Evolutionary conservation across 2,329 filamentous ascomycete genomes (phyloP).

Genomic region (Talaromyces sp.): DNA sequence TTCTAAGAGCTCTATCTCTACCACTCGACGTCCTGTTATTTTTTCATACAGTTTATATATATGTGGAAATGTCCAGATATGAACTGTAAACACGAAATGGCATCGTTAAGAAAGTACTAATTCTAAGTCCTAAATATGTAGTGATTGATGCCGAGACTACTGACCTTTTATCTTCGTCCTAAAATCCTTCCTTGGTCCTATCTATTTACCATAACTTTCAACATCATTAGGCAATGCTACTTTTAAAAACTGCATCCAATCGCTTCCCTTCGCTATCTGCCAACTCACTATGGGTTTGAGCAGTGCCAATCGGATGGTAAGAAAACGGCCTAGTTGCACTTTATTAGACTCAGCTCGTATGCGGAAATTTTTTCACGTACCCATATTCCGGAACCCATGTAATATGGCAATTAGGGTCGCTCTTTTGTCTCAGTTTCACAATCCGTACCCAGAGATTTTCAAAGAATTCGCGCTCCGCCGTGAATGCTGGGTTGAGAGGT

Average conservation of each 20-base stretch:
- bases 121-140: too few relatives aligned
- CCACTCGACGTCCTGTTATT: too few relatives aligned
- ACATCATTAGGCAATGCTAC: neutral
- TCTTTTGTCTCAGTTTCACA: neutral
- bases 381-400: neutral
- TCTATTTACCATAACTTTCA: neutral
- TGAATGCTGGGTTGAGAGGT: conserved; percentile 25
- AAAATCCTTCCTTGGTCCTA: too few relatives aligned
- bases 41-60: too few relatives aligned
- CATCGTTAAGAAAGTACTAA: too few relatives aligned
- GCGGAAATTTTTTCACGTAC: neutral
- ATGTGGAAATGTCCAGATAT: too few relatives aligned
- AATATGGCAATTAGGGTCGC: neutral
- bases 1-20: too few relatives aligned
- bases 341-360: neutral
- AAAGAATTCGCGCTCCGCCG: conserved; percentile 26
- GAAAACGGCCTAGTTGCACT: neutral
- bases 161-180: too few relatives aligned
- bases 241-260: neutral
- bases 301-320: neutral
- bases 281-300: neutral
- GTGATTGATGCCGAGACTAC: too few relatives aligned
- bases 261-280: conserved; percentile 1
- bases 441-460: conserved; percentile 16
- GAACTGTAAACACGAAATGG: too few relatives aligned